Evolutionary conservation across 1,139 yeast genomes (phyloP).

Genomic region (Magnusiomyces sp.): DNA sequence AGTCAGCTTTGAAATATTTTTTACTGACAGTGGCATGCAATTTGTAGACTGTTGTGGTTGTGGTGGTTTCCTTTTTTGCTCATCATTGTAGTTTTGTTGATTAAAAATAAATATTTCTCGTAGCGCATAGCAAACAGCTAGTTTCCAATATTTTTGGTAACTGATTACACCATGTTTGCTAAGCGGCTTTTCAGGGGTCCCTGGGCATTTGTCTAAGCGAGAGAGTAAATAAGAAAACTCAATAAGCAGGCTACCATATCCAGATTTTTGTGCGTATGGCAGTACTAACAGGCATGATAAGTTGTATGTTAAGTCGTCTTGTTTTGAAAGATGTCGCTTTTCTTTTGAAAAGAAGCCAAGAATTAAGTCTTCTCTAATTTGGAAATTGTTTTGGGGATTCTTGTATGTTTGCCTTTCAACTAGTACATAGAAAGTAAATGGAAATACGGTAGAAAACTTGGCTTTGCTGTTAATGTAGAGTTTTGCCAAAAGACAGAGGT

Average conservation of each 20-base stretch:
- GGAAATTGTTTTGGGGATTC: background rate
- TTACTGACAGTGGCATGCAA: slow-evolving; percentile 39
- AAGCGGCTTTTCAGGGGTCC: slow-evolving; percentile 93
- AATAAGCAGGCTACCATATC: slow-evolving; percentile 81
- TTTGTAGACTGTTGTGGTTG: background rate
- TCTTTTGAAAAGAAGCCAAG: slow-evolving; percentile 95
- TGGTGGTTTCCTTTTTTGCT: slow-evolving; percentile 6
- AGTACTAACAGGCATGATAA: slow-evolving; percentile 84
- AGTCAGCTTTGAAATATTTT: slow-evolving; percentile 54
- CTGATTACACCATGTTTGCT: slow-evolving; percentile 80
- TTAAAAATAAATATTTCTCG: slow-evolving; percentile 31
- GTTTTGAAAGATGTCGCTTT: slow-evolving; percentile 41
- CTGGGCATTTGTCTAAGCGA: slow-evolving; percentile 64
- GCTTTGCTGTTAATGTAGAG: slow-evolving; percentile 86
- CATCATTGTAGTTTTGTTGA: slow-evolving; percentile 17
- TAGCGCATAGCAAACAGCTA: slow-evolving; percentile 47
- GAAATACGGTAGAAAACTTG: slow-evolving; percentile 88
- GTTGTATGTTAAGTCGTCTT: slow-evolving; percentile 44
- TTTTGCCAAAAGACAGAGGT: slow-evolving; percentile 80
- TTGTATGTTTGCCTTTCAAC: slow-evolving; percentile 36
- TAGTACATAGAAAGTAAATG: slow-evolving; percentile 79
- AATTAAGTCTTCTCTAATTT: slow-evolving; percentile 34
- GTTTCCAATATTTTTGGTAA: slow-evolving; percentile 81
- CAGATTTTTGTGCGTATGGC: slow-evolving; percentile 81
- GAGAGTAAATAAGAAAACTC: slow-evolving; percentile 81